phyloP scores from a whole-genome alignment of 176 grass and related monocot species.

The Aegilops speltoides region DNA sequence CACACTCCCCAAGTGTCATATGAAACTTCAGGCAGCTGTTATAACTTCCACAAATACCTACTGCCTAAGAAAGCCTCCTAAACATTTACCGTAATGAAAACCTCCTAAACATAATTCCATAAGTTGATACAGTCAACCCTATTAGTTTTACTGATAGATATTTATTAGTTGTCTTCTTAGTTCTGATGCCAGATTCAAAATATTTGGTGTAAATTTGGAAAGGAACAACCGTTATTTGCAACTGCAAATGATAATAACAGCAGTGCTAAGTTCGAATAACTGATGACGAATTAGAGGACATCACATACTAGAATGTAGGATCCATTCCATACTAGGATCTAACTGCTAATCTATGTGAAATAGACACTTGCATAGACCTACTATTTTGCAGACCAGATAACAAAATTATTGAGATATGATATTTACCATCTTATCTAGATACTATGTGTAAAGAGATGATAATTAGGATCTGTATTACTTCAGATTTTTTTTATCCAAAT shows the following conservation, averaged over 20 bases:
- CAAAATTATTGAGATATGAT: neutral
- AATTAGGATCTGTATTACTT: neutral
- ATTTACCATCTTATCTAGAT: neutral
- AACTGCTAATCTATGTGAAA: neutral
- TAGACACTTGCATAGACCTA: neutral
- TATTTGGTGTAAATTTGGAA: constrained; percentile 4
- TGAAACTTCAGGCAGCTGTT: neutral
- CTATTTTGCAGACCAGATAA: neutral
- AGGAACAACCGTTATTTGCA: neutral
- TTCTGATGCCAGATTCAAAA: neutral
- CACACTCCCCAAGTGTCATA: neutral
- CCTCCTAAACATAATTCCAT: neutral
- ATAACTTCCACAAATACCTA: neutral
- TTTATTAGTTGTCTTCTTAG: neutral
- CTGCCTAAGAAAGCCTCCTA: neutral
- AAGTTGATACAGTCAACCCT: neutral
- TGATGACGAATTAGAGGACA: neutral
- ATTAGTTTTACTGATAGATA: neutral
- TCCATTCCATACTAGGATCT: neutral
- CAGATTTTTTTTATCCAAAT: neutral
- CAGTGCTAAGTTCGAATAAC: neutral
- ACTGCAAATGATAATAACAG: neutral
- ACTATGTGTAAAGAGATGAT: neutral
- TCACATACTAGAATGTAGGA: neutral
- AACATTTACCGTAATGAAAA: neutral